Evolutionary conservation across 257 asterid species (phyloP), one percentile per base, ranked within the genome.

Genomic region (Salvia hispanica): DNA sequence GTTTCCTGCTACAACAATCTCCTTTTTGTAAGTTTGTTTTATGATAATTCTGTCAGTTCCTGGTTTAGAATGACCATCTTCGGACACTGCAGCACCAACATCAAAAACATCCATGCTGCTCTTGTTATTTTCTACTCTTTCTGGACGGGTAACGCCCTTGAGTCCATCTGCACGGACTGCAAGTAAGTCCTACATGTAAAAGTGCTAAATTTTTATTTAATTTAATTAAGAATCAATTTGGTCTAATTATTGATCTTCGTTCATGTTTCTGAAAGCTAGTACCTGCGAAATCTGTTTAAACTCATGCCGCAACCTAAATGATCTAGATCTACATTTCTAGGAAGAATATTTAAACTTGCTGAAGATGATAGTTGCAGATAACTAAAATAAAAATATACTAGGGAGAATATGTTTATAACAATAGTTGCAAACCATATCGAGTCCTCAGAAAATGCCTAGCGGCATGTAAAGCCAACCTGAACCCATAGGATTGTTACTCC

Each of bases 21-120:
- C 95, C 74, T 80, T 73, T 72, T 72, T 73, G 79, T 74, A 82
- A 5, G 82, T 79, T 67, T 81, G 88, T 56, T 75, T 72, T 71
- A 67, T 66, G 44, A 77, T 72, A 52, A 76, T 75, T 67, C 76
- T 80, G 56, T 84, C 86, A 15, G 77, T 91, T 48, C 78, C 78
- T 9, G 82, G 56, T 53, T 69, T 57, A 69, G 81, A 72, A 77
- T 54, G 74, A 46, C 67, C 82, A 46, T 76, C 82, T 58, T 72
- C 74, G 31, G 67, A 61, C 54, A 65, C 72, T 48, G 62, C 80
- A 40, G 74, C 72, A 44, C 82, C 79, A 68, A 58, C 79, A 77
- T 65, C 82, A 75, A 70, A 60, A 81, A 56, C 72, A 36, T 78
- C 76, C 43, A 77, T 58, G 56, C 69, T 48, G 70, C 69, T 67